Conservation (phyloP, 2,329 filamentous ascomycete species). For the Trichoderma breve region DNA sequence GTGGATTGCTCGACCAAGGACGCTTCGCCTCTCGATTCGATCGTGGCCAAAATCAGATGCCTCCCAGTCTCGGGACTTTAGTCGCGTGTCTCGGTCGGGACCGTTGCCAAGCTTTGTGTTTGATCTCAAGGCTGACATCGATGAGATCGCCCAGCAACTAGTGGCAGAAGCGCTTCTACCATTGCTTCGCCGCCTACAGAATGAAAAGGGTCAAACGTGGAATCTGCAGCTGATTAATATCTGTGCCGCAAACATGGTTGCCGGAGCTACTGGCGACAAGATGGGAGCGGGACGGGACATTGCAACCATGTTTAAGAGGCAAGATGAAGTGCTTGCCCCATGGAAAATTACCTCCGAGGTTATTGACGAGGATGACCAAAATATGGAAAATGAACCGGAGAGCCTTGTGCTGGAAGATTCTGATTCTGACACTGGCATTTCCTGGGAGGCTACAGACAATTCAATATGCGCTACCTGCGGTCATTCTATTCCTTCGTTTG, state of each 20-base stretch:
- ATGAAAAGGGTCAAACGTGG: slow-evolving; percentile 64
- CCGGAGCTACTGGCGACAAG: slow-evolving; percentile 49
- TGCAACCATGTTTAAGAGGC: slow-evolving; percentile 73
- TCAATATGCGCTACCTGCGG: slow-evolving; percentile 49
- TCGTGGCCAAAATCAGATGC: slow-evolving; percentile 44
- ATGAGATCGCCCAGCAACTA: slow-evolving; percentile 63
- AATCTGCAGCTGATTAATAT: slow-evolving; percentile 83
- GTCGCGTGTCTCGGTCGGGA: slow-evolving; percentile 71
- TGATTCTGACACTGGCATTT: slow-evolving; percentile 23
- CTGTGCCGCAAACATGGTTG: slow-evolving; percentile 80
- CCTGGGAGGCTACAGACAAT: slow-evolving; percentile 35
- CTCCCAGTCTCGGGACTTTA: slow-evolving; percentile 57
- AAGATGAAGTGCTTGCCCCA: slow-evolving; percentile 66
- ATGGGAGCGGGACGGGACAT: slow-evolving; percentile 71
- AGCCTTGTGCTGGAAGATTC: slow-evolving; percentile 25
- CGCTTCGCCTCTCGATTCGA: slow-evolving; percentile 76
- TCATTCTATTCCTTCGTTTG: slow-evolving; percentile 55
- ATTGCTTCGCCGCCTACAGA: slow-evolving; percentile 72
- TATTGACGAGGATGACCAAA: slow-evolving; percentile 20
- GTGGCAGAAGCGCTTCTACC: slow-evolving; percentile 66
- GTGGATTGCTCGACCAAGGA: slow-evolving; percentile 82
- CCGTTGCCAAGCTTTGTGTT: slow-evolving; percentile 75
- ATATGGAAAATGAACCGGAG: slow-evolving; percentile 21
- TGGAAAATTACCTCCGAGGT: slow-evolving; percentile 54
- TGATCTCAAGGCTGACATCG: slow-evolving; percentile 55